Conservation (phyloP, 257 asterid genomes). For the Gentiana straminea region DNA sequence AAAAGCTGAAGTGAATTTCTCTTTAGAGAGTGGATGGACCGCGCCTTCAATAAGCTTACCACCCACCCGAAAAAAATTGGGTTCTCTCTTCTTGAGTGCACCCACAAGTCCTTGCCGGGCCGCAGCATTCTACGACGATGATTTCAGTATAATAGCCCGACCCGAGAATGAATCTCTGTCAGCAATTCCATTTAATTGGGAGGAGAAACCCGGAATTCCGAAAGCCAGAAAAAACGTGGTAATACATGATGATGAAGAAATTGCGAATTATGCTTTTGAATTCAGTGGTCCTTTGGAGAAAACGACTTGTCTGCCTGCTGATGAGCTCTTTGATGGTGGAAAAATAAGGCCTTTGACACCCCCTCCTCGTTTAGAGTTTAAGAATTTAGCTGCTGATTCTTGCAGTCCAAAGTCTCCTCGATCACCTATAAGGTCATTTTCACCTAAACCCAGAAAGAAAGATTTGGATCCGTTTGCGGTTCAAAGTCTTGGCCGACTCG, state of each 20-base stretch:
- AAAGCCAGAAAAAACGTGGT: constrained; percentile 19
- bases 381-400: constrained; percentile 8
- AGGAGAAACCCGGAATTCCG: constrained; percentile 57
- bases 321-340: constrained; percentile 84
- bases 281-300: constrained; percentile 50
- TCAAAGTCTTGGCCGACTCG: too few species aligned
- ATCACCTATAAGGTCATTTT: constrained; percentile 23
- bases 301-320: constrained; percentile 44
- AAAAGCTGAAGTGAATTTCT: constrained; percentile 11
- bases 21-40: constrained; percentile 47
- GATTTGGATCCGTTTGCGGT: constrained; percentile 60
- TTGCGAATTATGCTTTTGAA: constrained; percentile 59
- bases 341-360: constrained; percentile 77
- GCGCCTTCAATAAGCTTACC: constrained; percentile 55
- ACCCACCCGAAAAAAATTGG: constrained; percentile 44
- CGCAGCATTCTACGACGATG: constrained; percentile 17
- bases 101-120: constrained; percentile 46
- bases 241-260: constrained; percentile 16
- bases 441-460: constrained; percentile 27
- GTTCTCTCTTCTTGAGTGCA: constrained; percentile 42
- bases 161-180: constrained; percentile 12
- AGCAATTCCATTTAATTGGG: constrained; percentile 62
- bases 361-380: constrained; percentile 37
- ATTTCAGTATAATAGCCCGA: constrained; percentile 10
- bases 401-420: neutral